A percentile compares a stretch with the other conserved stretches of the same genome.
Conservation (phyloP, 2,329 filamentous ascomycete genomes). For the Emergomyces pasteurianus region DNA sequence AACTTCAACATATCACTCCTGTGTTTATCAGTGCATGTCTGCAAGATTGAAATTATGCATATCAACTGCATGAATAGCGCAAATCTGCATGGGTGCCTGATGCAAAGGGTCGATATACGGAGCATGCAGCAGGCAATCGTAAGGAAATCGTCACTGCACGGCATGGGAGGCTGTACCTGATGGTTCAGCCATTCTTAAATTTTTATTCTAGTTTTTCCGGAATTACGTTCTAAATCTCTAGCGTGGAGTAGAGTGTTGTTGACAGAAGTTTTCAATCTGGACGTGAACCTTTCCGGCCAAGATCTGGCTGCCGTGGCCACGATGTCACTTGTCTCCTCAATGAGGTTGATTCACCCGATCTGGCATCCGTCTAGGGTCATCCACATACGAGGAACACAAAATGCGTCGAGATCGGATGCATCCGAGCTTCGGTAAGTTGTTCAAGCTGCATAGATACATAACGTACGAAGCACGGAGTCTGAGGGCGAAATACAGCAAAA, state of each 20-base stretch:
- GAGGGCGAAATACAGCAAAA: not conserved
- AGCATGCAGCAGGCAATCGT: not conserved
- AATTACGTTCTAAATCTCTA: not conserved
- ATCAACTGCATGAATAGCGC: not conserved
- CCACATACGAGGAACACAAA: not conserved
- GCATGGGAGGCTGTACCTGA: not conserved
- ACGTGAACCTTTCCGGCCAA: not conserved
- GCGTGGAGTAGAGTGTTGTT: not conserved
- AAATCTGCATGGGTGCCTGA: not conserved
- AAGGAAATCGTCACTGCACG: not conserved
- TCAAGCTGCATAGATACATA: not conserved
- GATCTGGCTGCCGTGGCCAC: not conserved
- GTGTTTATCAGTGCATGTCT: not conserved
- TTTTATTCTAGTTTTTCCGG: not conserved
- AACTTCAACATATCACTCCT: not conserved
- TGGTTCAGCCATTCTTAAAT: not conserved
- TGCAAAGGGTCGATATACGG: not conserved
- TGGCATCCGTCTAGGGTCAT: not conserved
- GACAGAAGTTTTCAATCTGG: not conserved
- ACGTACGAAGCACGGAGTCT: not conserved
- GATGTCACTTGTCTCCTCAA: not conserved
- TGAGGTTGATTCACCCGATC: not conserved
- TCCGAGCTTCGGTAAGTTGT: not conserved
- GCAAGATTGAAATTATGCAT: not conserved
- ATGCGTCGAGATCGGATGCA: not conserved